Evolutionary conservation across 2,329 filamentous ascomycete genomes (phyloP), one percentile per base, ranked within the genome.

Genomic region (Parafenestella ontariensis): DNA sequence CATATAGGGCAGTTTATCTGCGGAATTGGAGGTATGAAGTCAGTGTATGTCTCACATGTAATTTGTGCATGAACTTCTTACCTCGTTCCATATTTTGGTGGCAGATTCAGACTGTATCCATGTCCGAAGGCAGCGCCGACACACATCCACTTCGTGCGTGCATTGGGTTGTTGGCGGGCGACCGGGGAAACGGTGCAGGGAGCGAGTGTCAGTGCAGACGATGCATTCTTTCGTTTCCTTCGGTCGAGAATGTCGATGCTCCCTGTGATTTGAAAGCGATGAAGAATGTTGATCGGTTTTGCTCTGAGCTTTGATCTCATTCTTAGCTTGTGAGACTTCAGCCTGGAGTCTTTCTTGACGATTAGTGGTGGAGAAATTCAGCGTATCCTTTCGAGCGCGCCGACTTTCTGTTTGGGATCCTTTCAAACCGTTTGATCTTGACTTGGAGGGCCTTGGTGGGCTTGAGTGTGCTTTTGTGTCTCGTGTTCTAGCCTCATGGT

Each of bases 1-100:
- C 85, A 87, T 5, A 43, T 37, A 3, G 83, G 83, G 46, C 85
- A 87, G 40, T 71, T 72, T 36, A 86, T 77, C 9, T n/a, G n/a
- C n/a, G n/a, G n/a, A n/a, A n/a, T n/a, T n/a, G n/a, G n/a, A n/a
- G n/a, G n/a, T n/a, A n/a, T n/a, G n/a, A n/a, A n/a, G n/a, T n/a
- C n/a, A n/a, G n/a, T n/a, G n/a, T n/a, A n/a, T n/a, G n/a, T n/a
- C n/a, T n/a, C n/a, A n/a, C n/a, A n/a, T n/a, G n/a, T n/a, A n/a
- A n/a, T n/a, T n/a, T n/a, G n/a, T n/a, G n/a, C n/a, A n/a, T n/a
- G n/a, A n/a, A n/a, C n/a, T n/a, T n/a, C n/a, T n/a, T n/a, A n/a
- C n/a, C n/a, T 80, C 74, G 29, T 79, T 77, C 77, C 79, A 81
- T 1, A 75, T 66, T 48, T 76, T 76, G 7, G 58, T 52, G 6